phyloP scores from a whole-genome alignment of 2,329 filamentous ascomycete species.

The Hypoxylon sp. region DNA sequence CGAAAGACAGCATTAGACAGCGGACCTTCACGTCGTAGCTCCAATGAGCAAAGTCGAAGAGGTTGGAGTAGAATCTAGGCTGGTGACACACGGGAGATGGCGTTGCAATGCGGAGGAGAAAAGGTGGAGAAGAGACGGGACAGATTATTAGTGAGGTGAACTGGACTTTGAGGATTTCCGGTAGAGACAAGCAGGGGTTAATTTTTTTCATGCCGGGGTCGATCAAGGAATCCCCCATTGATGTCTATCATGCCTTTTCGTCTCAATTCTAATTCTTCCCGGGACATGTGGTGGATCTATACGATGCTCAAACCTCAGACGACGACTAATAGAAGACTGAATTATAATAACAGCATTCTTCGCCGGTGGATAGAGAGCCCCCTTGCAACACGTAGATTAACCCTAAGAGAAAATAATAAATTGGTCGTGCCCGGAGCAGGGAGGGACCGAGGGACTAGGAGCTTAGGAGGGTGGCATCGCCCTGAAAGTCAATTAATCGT shows the following conservation, averaged over 20 bases:
- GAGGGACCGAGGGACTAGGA: slow-evolving; percentile 26
- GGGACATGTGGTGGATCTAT: slow-evolving; percentile 23
- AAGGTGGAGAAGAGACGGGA: slow-evolving; percentile 45
- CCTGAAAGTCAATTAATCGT: slow-evolving; percentile 45
- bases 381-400: slow-evolving; percentile 31
- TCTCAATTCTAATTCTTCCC: slow-evolving; percentile 27
- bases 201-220: slow-evolving; percentile 38
- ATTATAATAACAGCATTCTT: slow-evolving; percentile 22
- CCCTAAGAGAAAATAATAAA: slow-evolving; percentile 17
- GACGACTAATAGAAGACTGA: slow-evolving; percentile 20
- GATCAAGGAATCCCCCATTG: slow-evolving; percentile 26
- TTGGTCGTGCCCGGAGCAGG: slow-evolving; percentile 24
- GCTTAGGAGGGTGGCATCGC: slow-evolving; percentile 40
- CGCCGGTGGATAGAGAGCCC: slow-evolving; percentile 15
- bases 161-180: slow-evolving; percentile 37
- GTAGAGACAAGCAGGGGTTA: slow-evolving; percentile 40
- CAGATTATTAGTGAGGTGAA: slow-evolving; percentile 33
- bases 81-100: slow-evolving; percentile 43
- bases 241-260: slow-evolving; percentile 29
- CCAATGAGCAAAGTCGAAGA: slow-evolving; percentile 37
- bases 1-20: slow-evolving; percentile 26
- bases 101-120: slow-evolving; percentile 47
- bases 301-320: slow-evolving; percentile 15
- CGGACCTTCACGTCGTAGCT: slow-evolving; percentile 20
- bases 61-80: slow-evolving; percentile 43